phyloP scores from a whole-genome alignment of 1,284 basidiomycete species.

The Athelia sp. region DNA sequence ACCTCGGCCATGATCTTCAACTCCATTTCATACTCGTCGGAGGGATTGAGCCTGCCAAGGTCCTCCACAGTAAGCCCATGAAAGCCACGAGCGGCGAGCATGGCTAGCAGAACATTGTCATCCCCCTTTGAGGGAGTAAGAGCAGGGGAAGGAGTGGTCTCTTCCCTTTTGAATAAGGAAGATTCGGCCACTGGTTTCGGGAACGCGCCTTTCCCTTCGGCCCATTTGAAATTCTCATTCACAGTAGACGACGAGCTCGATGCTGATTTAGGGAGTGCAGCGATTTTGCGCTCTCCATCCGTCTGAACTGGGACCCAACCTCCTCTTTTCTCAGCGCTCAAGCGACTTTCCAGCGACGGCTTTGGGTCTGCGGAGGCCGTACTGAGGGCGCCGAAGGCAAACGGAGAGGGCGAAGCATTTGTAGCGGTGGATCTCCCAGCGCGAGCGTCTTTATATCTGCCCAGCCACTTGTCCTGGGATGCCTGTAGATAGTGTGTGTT shows the following conservation, averaged over 20 bases:
- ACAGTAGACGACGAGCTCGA: too few relatives aligned
- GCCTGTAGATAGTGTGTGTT: conserved; percentile 31
- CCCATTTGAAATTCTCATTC: too few relatives aligned
- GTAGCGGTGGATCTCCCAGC: conserved; percentile 7
- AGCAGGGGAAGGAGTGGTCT: too few relatives aligned
- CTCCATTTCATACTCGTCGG: conserved; percentile 41
- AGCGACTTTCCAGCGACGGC: not conserved
- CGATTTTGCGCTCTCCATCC: too few relatives aligned
- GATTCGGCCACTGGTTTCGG: conserved; percentile 3
- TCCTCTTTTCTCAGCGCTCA: not conserved
- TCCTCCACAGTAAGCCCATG: conserved; percentile 26
- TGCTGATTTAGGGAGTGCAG: too few relatives aligned
- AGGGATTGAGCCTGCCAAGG: conserved; percentile 30
- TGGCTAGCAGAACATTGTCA: conserved; percentile 14
- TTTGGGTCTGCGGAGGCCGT: not conserved
- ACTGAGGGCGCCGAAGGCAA: not conserved
- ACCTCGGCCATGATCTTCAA: conserved; percentile 47
- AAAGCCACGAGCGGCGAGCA: conserved; percentile 29
- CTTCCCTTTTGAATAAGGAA: not conserved
- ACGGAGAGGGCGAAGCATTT: too few relatives aligned
- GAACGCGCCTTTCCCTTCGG: not conserved
- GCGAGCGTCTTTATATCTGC: conserved; percentile 27
- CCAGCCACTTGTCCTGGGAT: conserved; percentile 27
- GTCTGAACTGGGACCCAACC: too few relatives aligned
- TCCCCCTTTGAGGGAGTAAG: conserved; percentile 12